Evolutionary conservation across 352 stramenopile species (phyloP), one percentile per base, ranked within the genome.

Genomic region (Pythium volutum): DNA sequence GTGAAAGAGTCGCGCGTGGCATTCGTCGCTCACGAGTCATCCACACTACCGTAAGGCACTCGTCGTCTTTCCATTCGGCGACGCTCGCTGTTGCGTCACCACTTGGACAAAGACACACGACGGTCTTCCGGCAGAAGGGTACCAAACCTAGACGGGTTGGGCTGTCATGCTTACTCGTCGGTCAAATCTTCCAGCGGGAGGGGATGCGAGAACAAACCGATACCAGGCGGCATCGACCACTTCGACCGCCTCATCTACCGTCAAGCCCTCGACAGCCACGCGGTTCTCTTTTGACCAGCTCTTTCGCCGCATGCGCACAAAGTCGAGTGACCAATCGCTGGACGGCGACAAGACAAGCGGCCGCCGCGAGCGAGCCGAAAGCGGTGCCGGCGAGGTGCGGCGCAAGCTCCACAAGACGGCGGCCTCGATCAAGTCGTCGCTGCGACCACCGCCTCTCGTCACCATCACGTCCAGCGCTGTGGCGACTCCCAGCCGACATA

Each of bases 371-470:
- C 14, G 39, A 11, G 26, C 26, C 38, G 23, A 41, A 27, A 59
- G 45, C 27, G 38, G 34, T 10, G 36, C 34, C n/a, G 23, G 42
- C 8, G 52, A 62, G 43, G 20, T 62, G 6, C 52, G 53, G 9
- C 62, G 56, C 38, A 69, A 69, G 36, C 41, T 59, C 27, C 45
- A 63, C 50, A 52, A 53, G 27, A 59, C 62, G 15, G 39, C 51
- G n/a, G 42, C 34, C 6, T 49, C 38, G 29, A 42, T 66, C 51
- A 64, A 67, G 29, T 60, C 55, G 29, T 48, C 69, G 23, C 45
- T 53, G n/a, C 69, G 69, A 6, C 69, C 69, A 12, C 64, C 69
- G 8, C 66, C 66, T 15, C 70, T 76, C 42, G 9, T 43, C 22
- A 67, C 7, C 31, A 15, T 59, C 22, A 10, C 43, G 16, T 50